phyloP scores from a whole-genome alignment of 2,329 filamentous ascomycete genomes.

The Rachicladosporium sp. region DNA sequence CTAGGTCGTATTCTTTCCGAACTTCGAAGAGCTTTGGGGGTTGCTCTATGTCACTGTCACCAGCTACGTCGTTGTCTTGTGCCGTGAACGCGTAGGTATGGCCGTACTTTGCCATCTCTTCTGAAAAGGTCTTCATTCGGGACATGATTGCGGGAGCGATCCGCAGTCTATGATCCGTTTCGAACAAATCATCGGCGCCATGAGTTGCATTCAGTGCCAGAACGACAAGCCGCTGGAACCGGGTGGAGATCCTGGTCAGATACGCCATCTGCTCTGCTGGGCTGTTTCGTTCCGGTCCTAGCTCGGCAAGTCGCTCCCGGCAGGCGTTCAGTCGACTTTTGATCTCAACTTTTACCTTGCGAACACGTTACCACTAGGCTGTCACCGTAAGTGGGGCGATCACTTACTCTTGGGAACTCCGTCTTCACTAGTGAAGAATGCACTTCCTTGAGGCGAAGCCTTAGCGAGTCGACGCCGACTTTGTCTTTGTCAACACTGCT shows the following conservation, averaged over 20 bases:
- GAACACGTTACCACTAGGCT: not conserved
- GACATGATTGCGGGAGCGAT: conserved; percentile 24
- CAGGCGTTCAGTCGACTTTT: conserved; percentile 14
- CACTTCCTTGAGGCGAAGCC: conserved; percentile 28
- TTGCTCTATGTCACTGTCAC: too few species aligned
- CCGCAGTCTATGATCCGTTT: conserved; percentile 18
- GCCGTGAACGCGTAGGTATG: conserved; percentile 16
- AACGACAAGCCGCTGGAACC: conserved; percentile 27
- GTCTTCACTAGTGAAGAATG: conserved; percentile 31
- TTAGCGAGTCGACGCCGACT: conserved; percentile 31
- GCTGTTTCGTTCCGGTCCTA: conserved; percentile 39
- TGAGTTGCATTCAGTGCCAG: conserved; percentile 28
- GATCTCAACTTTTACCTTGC: conserved; percentile 25
- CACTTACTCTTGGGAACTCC: conserved; percentile 33
- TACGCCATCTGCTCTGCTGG: conserved; percentile 35
- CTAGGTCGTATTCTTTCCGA: conserved; percentile 4
- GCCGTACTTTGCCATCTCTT: conserved; percentile 15
- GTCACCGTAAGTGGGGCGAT: too few species aligned
- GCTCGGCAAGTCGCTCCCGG: conserved; percentile 24
- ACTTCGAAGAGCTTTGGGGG: not conserved
- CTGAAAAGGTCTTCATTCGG: conserved; percentile 16
- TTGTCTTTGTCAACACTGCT: conserved; percentile 24
- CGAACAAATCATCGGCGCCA: conserved; percentile 23
- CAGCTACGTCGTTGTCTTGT: not conserved
- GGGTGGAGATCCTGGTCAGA: conserved; percentile 31